Percentiles rank a stretch among this genome's conserved stretches.
These are phyloP conservation scores for Alloteropsis angusta DNA, from an alignment of 202 grass and related monocot species.

Conservation along the genomic window DNA sequence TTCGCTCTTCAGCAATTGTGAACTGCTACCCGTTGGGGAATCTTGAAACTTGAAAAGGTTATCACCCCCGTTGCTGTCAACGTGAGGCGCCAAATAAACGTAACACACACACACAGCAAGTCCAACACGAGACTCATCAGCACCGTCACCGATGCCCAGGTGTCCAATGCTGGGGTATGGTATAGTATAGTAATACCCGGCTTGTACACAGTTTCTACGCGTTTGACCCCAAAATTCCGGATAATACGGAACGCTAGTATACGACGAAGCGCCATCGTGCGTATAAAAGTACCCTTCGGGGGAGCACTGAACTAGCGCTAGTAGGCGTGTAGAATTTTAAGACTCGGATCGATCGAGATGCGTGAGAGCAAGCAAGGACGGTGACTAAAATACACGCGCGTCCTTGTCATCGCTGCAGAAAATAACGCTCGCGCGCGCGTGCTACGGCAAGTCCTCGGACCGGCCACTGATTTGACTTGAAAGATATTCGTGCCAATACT, in stretches of 20 bases:
- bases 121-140: not conserved
- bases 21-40: not conserved
- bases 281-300: too few species aligned
- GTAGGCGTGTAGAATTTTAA: not conserved
- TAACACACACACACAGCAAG: slow-evolving; percentile 19
- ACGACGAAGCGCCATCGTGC: too few species aligned
- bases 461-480: slow-evolving; percentile 16
- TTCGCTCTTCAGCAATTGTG: not conserved
- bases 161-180: not conserved
- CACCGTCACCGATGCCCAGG: slow-evolving; percentile 6
- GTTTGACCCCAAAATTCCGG: slow-evolving; percentile 17
- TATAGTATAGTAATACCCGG: too few species aligned
- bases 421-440: not conserved
- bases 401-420: slow-evolving; percentile 19
- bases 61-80: slow-evolving; percentile 8
- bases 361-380: not conserved
- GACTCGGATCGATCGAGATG: not conserved
- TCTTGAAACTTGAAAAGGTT: slow-evolving; percentile 16
- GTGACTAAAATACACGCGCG: not conserved
- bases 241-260: too few species aligned
- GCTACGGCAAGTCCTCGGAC: not conserved
- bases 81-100: not conserved
- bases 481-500: not conserved
- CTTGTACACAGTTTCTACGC: not conserved
- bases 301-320: too few species aligned